Conservation (phyloP, 257 asterid genomes). For the Osmanthus fragrans region DNA sequence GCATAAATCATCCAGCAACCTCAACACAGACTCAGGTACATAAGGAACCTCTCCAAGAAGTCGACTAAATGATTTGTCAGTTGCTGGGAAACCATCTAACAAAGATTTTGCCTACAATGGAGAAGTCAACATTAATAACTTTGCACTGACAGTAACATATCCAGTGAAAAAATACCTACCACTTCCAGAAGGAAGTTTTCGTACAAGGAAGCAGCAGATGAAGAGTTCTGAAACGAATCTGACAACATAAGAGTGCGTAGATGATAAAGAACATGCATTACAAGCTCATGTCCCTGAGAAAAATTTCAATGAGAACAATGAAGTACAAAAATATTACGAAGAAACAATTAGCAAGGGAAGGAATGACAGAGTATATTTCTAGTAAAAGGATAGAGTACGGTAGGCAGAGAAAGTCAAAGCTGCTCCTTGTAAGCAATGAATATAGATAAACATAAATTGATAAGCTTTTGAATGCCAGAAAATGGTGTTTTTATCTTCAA, state of each 20-base stretch:
- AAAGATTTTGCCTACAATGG: conserved; percentile 69
- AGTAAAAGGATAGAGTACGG: not conserved
- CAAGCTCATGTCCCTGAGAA: conserved; percentile 91
- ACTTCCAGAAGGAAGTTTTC: conserved; percentile 79
- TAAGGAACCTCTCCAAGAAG: conserved; percentile 93
- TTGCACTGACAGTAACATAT: conserved; percentile 12
- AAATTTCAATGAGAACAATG: conserved; percentile 13
- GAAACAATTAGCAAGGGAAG: conserved; percentile 5
- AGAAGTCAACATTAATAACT: conserved; percentile 34
- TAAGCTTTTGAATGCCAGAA: not conserved
- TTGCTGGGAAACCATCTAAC: conserved; percentile 77
- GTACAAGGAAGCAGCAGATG: conserved; percentile 66
- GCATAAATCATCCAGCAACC: conserved; percentile 74
- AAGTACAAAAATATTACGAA: not conserved
- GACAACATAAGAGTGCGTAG: conserved; percentile 66
- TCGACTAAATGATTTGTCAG: conserved; percentile 90
- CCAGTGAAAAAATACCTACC: conserved; percentile 52
- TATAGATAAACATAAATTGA: not conserved
- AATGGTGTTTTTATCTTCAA: not conserved
- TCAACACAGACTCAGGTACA: conserved; percentile 76
- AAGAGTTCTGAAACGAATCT: conserved; percentile 44
- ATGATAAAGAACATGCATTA: conserved; percentile 84
- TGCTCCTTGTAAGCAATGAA: not conserved
- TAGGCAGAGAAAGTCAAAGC: conserved; percentile 4
- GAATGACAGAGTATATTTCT: not conserved